Base-by-base conservation (phyloP, 306 rosid species). In the Hippophae tibetana region DNA sequence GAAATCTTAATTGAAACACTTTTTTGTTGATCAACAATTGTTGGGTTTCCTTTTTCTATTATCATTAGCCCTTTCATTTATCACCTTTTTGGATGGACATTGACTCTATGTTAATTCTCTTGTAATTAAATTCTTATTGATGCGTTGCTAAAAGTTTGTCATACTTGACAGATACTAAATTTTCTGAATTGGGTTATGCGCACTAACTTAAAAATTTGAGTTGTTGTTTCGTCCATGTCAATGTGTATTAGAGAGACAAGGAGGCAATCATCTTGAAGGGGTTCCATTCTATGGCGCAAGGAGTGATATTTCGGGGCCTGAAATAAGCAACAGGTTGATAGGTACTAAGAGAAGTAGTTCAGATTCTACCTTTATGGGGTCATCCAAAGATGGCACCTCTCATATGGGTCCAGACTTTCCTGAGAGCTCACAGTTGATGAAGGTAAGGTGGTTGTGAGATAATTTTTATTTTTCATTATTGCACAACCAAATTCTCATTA, bases 321-420 rank as follows among this genome's bases (percentile, higher is more conserved):
- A 85, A 74, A 79, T 76, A 12, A 76, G 83, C 61, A 85, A 82
- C 58, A 75, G 90, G 68, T 18, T 85, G 59, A 75, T 72, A n/a
- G 89, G 95, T 68, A 85, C 61, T 65, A 90, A 90, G 79, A 81
- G 97, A 76, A 84, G 84, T 73, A 78, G 82, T 73, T 86, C 89
- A 7, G 99, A 92, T 75, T 83, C 89, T 53, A 66, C 81, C 41
- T 81, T 90, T 72, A 65, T 81, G 81, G 87, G 83, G 8, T 78
- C 94, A 69, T 82, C 83, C 49, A 73, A 89, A 80, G 93, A 87
- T 60, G 83, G 85, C 50, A 73, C 69, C 54, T 70, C 82, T 57
- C 89, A 72, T 57, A 66, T 65, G 74, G 84, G 78, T 65, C 81
- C 90, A 3, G 95, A 92, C 13, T 78, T 86, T 61, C 78, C 79